A percentile compares a stretch with the other conserved stretches of the same genome.
Evolutionary conservation across 768 basidiomycete species (phyloP).

Genomic region (Leccinum variicolor): DNA sequence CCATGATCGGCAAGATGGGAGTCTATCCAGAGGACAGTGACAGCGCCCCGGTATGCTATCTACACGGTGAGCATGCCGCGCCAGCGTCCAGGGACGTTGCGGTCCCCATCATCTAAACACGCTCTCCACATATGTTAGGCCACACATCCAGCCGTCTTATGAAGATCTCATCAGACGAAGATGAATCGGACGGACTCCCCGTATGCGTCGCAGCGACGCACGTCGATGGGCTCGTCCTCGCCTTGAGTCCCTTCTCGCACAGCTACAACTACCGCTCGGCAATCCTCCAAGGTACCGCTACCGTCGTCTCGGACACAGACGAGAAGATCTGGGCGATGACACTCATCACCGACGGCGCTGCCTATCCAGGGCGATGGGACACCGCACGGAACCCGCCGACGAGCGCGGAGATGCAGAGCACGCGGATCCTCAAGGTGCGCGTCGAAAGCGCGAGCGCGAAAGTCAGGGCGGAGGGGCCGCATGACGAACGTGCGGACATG

Average conservation of each 20-base stretch:
- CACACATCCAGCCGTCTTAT: slow-evolving; percentile 25
- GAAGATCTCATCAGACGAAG: slow-evolving; percentile 14
- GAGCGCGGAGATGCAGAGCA: slow-evolving; percentile 21
- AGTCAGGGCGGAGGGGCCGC: slow-evolving; percentile 20
- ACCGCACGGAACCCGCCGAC: slow-evolving; percentile 19
- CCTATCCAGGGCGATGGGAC: slow-evolving; percentile 22
- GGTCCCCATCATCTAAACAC: no score
- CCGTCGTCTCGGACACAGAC: slow-evolving; percentile 12
- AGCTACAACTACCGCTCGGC: slow-evolving; percentile 28
- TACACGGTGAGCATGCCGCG: slow-evolving; percentile 16
- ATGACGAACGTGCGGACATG: slow-evolving; percentile 18
- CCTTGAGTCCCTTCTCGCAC: slow-evolving; percentile 23
- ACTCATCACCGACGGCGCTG: slow-evolving; percentile 19
- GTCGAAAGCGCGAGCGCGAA: slow-evolving; percentile 23
- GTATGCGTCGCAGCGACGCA: slow-evolving; percentile 25
- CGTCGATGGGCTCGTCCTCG: slow-evolving; percentile 22
- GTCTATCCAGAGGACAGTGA: slow-evolving; percentile 12
- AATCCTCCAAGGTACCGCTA: slow-evolving; percentile 19
- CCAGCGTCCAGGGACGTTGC: no score
- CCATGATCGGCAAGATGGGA: slow-evolving; percentile 26
- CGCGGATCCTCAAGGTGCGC: slow-evolving; percentile 21
- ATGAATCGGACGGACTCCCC: slow-evolving; percentile 6
- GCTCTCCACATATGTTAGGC: slow-evolving; percentile 5
- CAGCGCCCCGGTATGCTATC: slow-evolving; percentile 15
- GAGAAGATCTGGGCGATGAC: slow-evolving; percentile 26